These are phyloP conservation scores for Xylaria sp. DNA, from an alignment of 2,329 filamentous ascomycete species.

Conservation along the genomic window DNA sequence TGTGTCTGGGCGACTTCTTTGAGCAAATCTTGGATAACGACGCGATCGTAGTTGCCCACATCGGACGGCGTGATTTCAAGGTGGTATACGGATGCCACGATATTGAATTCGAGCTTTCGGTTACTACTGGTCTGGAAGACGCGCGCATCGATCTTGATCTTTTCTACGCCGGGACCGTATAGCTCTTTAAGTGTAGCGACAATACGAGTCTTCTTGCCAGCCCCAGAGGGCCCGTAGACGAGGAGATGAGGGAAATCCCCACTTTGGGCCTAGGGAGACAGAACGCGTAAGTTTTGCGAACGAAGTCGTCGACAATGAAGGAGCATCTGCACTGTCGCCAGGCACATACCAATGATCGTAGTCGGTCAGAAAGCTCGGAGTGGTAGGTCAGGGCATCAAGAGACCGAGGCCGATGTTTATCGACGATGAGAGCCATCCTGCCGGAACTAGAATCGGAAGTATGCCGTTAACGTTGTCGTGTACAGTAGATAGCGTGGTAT, in stretches of 20 bases:
- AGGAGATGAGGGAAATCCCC: conserved; percentile 98
- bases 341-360: conserved; percentile 80
- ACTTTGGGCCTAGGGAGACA: conserved; percentile 79
- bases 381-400: conserved; percentile 88
- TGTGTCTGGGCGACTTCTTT: conserved; percentile 99
- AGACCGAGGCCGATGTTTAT: conserved; percentile 78
- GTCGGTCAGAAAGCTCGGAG: conserved; percentile 83
- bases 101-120: conserved; percentile 99
- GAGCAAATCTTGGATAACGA: conserved; percentile 93
- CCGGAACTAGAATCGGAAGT: conserved; percentile 6
- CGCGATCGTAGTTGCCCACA: conserved; percentile 94
- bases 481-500: background rate
- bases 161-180: conserved; percentile 96
- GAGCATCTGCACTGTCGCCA: background rate
- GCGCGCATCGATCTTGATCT: conserved; percentile 98
- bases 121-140: conserved; percentile 96
- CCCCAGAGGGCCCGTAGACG: conserved; percentile 95
- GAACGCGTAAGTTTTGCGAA: conserved; percentile 24
- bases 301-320: conserved; percentile 15
- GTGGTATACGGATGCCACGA: conserved; percentile 96
- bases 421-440: conserved; percentile 75
- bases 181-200: conserved; percentile 95
- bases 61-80: conserved; percentile 98
- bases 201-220: conserved; percentile 97
- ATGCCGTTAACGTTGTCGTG: background rate